Evolutionary conservation across 192 early-diverging fungal genomes (phyloP).

Genomic region (Podila verticillata): DNA sequence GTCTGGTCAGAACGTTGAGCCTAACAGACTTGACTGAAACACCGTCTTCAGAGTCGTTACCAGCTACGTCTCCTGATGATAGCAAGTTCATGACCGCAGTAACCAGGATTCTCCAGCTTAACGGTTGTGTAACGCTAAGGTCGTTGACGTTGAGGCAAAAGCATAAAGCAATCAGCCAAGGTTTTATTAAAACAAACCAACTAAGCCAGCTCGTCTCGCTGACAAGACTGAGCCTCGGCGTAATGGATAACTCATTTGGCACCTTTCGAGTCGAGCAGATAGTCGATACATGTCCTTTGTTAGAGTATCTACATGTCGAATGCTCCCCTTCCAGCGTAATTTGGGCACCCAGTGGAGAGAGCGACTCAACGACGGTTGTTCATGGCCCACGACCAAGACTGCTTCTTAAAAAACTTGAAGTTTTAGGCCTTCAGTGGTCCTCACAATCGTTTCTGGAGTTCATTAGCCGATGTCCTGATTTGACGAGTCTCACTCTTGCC

Average conservation of each 20-base stretch:
- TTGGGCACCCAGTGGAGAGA: not conserved
- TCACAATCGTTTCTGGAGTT: not conserved
- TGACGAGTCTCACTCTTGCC: not conserved
- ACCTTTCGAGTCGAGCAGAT: not conserved
- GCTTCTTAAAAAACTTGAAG: not conserved
- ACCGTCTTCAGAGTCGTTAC: not conserved
- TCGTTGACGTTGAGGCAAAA: not conserved
- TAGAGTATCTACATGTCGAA: not conserved
- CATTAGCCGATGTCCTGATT: slow-evolving; percentile 4
- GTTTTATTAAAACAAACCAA: not conserved
- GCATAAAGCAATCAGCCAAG: too few relatives aligned
- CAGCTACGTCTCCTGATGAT: not conserved
- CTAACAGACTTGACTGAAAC: not conserved
- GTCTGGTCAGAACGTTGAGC: not conserved
- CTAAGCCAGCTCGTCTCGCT: not conserved
- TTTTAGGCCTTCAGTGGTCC: not conserved
- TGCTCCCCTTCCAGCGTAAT: not conserved
- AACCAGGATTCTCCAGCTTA: not conserved
- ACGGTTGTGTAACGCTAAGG: not conserved
- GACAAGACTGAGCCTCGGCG: not conserved
- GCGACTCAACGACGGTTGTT: not conserved
- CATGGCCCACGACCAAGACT: not conserved
- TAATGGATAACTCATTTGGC: not conserved
- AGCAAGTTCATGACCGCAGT: not conserved
- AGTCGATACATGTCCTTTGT: not conserved